Percentiles rank a stretch among this genome's conserved stretches.
Conservation (phyloP, 768 basidiomycete species). For the Mycena capillaripes region DNA sequence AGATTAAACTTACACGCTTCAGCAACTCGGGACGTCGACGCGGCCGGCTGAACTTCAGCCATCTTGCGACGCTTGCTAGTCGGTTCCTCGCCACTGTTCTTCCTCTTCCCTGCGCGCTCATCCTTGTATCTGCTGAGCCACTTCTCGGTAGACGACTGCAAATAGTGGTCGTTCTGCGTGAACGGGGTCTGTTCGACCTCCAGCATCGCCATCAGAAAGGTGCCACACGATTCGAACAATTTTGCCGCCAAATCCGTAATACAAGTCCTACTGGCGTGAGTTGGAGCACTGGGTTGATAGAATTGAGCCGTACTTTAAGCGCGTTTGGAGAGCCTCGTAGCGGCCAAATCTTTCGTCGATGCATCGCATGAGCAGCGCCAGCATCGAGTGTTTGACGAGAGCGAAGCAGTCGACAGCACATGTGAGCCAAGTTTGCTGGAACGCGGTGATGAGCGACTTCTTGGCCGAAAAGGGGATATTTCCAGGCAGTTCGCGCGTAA, state of each 20-base stretch:
- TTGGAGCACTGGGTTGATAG: neutral
- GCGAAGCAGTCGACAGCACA: conserved; percentile 42
- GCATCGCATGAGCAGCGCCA: conserved; percentile 47
- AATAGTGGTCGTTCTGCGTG: conserved; percentile 55
- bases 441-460: conserved; percentile 46
- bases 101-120: conserved; percentile 40
- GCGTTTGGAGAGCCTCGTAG: conserved; percentile 50
- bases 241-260: conserved; percentile 31
- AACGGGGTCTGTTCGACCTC: conserved; percentile 51
- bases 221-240: conserved; percentile 30
- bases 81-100: conserved; percentile 7
- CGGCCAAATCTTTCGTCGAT: conserved; percentile 55
- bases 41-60: neutral
- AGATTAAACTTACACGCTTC: conserved; percentile 18
- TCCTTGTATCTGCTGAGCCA: conserved; percentile 51
- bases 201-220: conserved; percentile 46
- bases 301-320: conserved; percentile 50
- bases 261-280: conserved; percentile 16
- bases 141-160: conserved; percentile 46
- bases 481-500: conserved; percentile 54
- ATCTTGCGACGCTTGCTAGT: conserved; percentile 28
- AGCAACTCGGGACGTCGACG: neutral
- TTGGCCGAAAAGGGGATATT: conserved; percentile 56
- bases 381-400: conserved; percentile 42
- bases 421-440: conserved; percentile 48